Evolutionary conservation across 2,329 filamentous ascomycete species (phyloP).

Genomic region (Fusarium fracticaudum): DNA sequence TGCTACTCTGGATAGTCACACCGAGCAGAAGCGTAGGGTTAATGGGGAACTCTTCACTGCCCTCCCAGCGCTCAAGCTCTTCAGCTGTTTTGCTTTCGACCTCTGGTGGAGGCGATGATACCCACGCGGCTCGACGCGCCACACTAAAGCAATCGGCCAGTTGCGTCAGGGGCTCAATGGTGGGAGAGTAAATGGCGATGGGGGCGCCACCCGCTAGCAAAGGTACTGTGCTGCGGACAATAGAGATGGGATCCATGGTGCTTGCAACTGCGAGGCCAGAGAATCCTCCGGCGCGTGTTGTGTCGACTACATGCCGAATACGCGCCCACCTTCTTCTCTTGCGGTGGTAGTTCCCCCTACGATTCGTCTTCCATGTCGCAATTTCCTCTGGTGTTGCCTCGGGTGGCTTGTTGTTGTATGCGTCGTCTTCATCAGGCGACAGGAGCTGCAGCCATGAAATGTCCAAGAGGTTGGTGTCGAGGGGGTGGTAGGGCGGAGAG

Average conservation of each 20-base stretch:
- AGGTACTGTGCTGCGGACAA: conserved; percentile 80
- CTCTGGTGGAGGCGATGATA: conserved; percentile 60
- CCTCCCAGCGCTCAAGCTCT: conserved; percentile 65
- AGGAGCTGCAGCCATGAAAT: conserved; percentile 94
- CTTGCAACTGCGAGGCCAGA: conserved; percentile 85
- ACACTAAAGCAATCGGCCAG: conserved; percentile 88
- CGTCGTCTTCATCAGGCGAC: conserved; percentile 76
- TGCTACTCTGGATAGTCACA: conserved; percentile 81
- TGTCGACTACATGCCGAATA: conserved; percentile 76
- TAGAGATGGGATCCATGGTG: conserved; percentile 80
- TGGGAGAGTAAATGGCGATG: conserved; percentile 85
- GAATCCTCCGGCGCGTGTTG: conserved; percentile 79
- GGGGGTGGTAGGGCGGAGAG: conserved; percentile 73
- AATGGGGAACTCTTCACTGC: conserved; percentile 81
- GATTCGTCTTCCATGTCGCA: conserved; percentile 79
- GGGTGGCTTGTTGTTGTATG: conserved; percentile 74
- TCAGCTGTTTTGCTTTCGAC: conserved; percentile 55
- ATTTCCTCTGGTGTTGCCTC: conserved; percentile 69
- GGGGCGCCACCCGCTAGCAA: conserved; percentile 84
- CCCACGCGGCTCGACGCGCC: conserved; percentile 79
- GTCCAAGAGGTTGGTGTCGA: conserved; percentile 82
- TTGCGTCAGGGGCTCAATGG: conserved; percentile 79
- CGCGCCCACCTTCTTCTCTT: conserved; percentile 87
- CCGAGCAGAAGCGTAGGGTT: conserved; percentile 88
- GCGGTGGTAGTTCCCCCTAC: conserved; percentile 85